Percentiles rank a stretch among this genome's conserved stretches.
Conservation (phyloP, 441 rosid genomes). For the Rhodomyrtus psidioides region DNA sequence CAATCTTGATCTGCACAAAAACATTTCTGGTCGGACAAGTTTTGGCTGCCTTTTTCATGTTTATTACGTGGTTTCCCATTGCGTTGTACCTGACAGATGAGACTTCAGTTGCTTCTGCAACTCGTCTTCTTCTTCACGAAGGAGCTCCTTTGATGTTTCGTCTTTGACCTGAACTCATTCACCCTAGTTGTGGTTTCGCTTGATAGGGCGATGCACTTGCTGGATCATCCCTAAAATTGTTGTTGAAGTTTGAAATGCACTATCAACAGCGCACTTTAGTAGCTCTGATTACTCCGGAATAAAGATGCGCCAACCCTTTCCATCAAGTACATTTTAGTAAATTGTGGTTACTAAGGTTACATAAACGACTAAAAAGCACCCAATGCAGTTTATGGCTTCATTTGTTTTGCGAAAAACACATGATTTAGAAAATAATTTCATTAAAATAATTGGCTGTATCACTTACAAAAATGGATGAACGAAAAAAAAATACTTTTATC, state of each 20-base stretch:
- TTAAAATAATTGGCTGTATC: too few species aligned
- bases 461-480: too few species aligned
- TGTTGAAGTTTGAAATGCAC: neutral
- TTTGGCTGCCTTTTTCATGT: neutral
- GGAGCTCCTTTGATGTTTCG: neutral
- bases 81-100: neutral
- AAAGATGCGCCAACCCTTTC: too few species aligned
- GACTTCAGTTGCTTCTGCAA: neutral
- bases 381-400: neutral
- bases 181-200: neutral
- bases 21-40: neutral
- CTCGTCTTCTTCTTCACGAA: neutral
- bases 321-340: neutral
- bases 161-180: neutral
- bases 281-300: neutral
- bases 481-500: too few species aligned
- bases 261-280: neutral
- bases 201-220: neutral
- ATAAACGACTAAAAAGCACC: neutral
- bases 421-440: too few species aligned
- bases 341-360: neutral
- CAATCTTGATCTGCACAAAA: neutral
- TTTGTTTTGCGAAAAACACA: too few species aligned
- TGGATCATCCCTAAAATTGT: neutral
- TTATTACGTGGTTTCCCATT: neutral